Evolutionary conservation across 78 protist genomes (phyloP).

Genomic region (Pelomyxa schiedti): DNA sequence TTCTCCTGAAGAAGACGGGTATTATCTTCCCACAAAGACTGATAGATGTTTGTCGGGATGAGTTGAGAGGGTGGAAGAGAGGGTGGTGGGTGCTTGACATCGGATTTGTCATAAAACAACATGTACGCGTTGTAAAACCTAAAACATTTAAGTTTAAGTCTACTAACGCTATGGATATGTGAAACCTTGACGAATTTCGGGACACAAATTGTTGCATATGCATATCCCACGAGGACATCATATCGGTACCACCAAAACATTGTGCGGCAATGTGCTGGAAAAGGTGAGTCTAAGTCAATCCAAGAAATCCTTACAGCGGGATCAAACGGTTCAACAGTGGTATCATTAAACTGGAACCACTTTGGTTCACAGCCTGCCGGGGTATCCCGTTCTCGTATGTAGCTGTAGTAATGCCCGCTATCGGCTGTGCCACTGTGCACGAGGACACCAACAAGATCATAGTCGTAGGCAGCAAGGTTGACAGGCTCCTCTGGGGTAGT

Average conservation of each 20-base stretch:
- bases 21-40: slow-evolving; percentile 56
- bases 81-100: background rate
- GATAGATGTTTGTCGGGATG: slow-evolving; percentile 29
- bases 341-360: slow-evolving; percentile 58
- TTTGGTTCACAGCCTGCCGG: slow-evolving; percentile 14
- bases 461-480: slow-evolving; percentile 13
- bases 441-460: slow-evolving; percentile 60
- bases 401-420: slow-evolving; percentile 66
- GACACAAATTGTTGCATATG: no score
- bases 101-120: slow-evolving; percentile 39
- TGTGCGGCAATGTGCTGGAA: slow-evolving; percentile 24
- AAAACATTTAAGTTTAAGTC: background rate
- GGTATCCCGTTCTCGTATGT: slow-evolving; percentile 13
- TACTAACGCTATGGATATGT: background rate
- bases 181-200: slow-evolving; percentile 14
- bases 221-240: no score
- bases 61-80: background rate
- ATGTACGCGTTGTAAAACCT: slow-evolving; percentile 51
- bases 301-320: slow-evolving; percentile 1
- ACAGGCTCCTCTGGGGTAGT: background rate
- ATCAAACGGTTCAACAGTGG: slow-evolving; percentile 37
- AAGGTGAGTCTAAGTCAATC: background rate
- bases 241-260: slow-evolving; percentile 61
- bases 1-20: slow-evolving; percentile 45
- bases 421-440: slow-evolving; percentile 67